Evolutionary conservation across 192 early-diverging fungal species (phyloP).

Genomic region (Entophlyctis helioformis): DNA sequence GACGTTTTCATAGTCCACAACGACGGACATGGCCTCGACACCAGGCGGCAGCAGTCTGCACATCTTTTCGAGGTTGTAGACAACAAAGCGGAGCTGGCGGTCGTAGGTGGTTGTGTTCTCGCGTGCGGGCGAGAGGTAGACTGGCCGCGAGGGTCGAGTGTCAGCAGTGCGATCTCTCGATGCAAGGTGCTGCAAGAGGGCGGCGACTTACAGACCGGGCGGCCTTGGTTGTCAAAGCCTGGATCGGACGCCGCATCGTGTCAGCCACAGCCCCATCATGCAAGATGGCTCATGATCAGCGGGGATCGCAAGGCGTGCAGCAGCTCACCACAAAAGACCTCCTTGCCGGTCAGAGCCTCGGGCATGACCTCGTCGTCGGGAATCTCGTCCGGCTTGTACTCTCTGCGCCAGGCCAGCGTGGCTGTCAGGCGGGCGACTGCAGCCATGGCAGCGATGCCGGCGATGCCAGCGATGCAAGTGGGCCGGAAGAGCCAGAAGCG

Average conservation of each 20-base stretch:
- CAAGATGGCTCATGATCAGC: no score
- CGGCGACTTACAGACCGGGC: no score
- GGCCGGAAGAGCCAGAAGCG: not conserved
- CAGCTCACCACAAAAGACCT: constrained; percentile 61
- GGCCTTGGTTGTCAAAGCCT: no score
- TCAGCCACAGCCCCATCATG: no score
- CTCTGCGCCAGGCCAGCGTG: constrained; percentile 68
- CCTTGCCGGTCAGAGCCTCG: constrained; percentile 72
- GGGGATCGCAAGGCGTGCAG: no score
- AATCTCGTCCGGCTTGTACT: constrained; percentile 55
- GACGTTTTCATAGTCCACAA: constrained; percentile 74
- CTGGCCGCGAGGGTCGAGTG: not conserved
- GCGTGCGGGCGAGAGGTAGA: constrained; percentile 30
- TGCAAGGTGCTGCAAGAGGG: no score
- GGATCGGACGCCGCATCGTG: no score
- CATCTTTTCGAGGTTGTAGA: constrained; percentile 70
- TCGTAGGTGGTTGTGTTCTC: constrained; percentile 69
- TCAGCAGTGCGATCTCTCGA: not conserved
- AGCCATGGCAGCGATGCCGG: not conserved
- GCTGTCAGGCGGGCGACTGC: constrained; percentile 46
- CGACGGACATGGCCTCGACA: constrained; percentile 63
- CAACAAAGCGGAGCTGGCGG: constrained; percentile 66
- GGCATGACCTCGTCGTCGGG: constrained; percentile 60
- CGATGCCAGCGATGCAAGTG: not conserved
- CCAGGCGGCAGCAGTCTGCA: constrained; percentile 57